phyloP scores from a whole-genome alignment of 371 early-diverging fungal species.

The Mucor saturninus region DNA sequence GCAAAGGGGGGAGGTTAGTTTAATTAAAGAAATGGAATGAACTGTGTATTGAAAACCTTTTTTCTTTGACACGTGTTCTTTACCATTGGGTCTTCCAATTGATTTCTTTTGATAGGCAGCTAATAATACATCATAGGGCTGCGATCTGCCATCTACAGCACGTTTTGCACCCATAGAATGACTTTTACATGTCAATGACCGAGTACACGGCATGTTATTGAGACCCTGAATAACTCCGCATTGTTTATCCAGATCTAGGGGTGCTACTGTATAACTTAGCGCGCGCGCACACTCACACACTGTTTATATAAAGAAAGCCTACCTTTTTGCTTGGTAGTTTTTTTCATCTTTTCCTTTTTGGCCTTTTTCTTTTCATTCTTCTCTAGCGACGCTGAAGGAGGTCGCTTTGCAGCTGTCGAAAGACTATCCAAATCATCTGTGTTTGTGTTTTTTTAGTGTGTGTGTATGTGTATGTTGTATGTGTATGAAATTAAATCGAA shows the following conservation, averaged over 20 bases:
- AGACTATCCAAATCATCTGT: conserved; percentile 17
- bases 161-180: conserved; percentile 88
- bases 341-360: conserved; percentile 44
- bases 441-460: too few species aligned
- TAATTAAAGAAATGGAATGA: background rate
- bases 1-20: conserved; percentile 1
- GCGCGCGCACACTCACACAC: too few species aligned
- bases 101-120: conserved; percentile 73
- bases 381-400: conserved; percentile 27
- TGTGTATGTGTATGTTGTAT: background rate
- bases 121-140: conserved; percentile 75
- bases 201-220: conserved; percentile 68
- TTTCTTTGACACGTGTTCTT: conserved; percentile 16
- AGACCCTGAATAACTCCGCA: conserved; percentile 76
- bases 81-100: conserved; percentile 52
- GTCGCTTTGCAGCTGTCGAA: conserved; percentile 23
- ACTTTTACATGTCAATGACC: conserved; percentile 85
- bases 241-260: conserved; percentile 82
- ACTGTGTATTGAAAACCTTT: conserved; percentile 7
- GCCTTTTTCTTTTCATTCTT: conserved; percentile 46
- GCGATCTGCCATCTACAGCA: conserved; percentile 77
- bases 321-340: conserved; percentile 48
- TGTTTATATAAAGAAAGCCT: background rate
- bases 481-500: background rate
- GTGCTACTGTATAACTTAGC: conserved; percentile 38